Evolutionary conservation across 2,329 filamentous ascomycete species (phyloP).

Genomic region (Hyphodiscus sp.): DNA sequence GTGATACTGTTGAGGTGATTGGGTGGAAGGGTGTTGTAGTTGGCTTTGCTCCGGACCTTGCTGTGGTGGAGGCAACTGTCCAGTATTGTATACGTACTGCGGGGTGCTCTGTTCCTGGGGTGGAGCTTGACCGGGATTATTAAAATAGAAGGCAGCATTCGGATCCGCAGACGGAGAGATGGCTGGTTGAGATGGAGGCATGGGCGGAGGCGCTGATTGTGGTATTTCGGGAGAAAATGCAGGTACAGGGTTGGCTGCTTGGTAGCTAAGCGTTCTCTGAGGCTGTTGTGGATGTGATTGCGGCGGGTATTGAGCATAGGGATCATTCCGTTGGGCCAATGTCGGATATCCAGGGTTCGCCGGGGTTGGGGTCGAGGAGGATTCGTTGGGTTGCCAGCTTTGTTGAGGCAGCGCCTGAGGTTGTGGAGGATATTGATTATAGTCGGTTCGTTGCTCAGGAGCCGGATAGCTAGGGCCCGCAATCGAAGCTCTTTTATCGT

Average conservation of each 20-base stretch:
- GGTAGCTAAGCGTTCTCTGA: slow-evolving; percentile 48
- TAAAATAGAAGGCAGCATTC: slow-evolving; percentile 53
- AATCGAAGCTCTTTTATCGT: slow-evolving; percentile 21
- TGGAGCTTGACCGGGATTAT: slow-evolving; percentile 39
- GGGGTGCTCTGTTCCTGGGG: slow-evolving; percentile 30
- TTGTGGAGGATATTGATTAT: slow-evolving; percentile 31
- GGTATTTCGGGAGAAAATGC: slow-evolving; percentile 13
- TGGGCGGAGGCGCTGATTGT: slow-evolving; percentile 16
- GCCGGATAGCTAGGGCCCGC: slow-evolving; percentile 17
- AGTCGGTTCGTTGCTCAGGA: slow-evolving; percentile 21
- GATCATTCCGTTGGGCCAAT: slow-evolving; percentile 23
- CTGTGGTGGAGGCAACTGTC: slow-evolving; percentile 41
- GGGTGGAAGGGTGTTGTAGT: slow-evolving; percentile 32
- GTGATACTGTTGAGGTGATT: slow-evolving; percentile 30
- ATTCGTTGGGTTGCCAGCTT: slow-evolving; percentile 40
- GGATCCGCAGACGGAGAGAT: slow-evolving; percentile 41
- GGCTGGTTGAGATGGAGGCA: slow-evolving; percentile 29
- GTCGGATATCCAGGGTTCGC: slow-evolving; percentile 25
- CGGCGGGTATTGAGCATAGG: background rate
- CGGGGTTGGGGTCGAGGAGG: slow-evolving; percentile 17
- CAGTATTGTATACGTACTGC: slow-evolving; percentile 30
- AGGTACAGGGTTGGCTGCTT: slow-evolving; percentile 20
- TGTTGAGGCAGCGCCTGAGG: slow-evolving; percentile 35
- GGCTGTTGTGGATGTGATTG: slow-evolving; percentile 32
- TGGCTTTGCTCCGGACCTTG: slow-evolving; percentile 29